Base-by-base conservation (phyloP, 176 grass and related monocot genomes). In the Phragmites australis region DNA sequence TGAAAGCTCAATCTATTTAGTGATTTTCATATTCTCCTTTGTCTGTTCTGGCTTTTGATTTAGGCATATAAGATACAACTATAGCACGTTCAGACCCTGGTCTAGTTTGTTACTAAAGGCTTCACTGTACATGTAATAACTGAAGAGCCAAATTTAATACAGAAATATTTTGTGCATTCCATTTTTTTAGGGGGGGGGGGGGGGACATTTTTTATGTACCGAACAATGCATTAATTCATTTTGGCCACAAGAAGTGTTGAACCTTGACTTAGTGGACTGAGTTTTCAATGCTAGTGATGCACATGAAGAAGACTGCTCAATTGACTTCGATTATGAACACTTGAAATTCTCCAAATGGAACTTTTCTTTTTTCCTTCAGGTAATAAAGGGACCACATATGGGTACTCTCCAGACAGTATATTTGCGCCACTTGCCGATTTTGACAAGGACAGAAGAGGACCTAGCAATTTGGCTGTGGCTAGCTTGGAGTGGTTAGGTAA, bases 201-300 rank as follows among this genome's bases (percentile, higher is more conserved):
- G n/a, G n/a, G n/a, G n/a, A n/a, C n/a, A n/a, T n/a, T n/a, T n/a
- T n/a, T n/a, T n/a, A n/a, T n/a, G n/a, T n/a, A n/a, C n/a, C n/a
- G n/a, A n/a, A n/a, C n/a, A n/a, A n/a, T n/a, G n/a, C n/a, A 70
- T 45, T 3, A 49, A 15, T 54, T 23, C 14, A 40, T 25, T 60
- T 15, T 19, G 15, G 74, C 55, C 56, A 62, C 52, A 75, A 1
- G 25, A 10, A 45, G 39, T 8, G 41, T 76, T 60, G 39, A 76
- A 76, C 31, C 22, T 44, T 44, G 73, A 60, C 54, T 59, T 45
- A 3, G 22, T 44, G 67, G 74, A 46, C 15, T 26, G 8, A 45
- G 22, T 74, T 74, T 55, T 56, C 52, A 74, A 55, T 55, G 70
- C 29, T 55, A 53, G 70, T 32, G 45, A 72, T 51, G 70, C 10